Conservation (phyloP, 352 stramenopile species). For the Pythium phragmiticola region DNA sequence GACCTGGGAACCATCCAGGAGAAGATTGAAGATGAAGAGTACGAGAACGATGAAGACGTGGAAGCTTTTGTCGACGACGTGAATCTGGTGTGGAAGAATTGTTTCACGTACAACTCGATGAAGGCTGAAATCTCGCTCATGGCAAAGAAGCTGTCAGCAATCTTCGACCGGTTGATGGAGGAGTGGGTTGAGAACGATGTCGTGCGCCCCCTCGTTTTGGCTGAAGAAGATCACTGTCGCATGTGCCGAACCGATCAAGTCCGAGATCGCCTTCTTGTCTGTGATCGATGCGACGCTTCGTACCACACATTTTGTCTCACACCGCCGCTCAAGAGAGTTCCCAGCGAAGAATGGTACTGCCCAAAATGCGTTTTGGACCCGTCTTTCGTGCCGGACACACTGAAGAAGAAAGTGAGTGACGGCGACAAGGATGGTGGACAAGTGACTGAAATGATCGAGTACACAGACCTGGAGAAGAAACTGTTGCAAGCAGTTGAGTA, state of each 20-base stretch:
- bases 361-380: slow-evolving; percentile 55
- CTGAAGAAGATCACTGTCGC: slow-evolving; percentile 78
- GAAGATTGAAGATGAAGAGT: slow-evolving; percentile 85
- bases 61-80: slow-evolving; percentile 83
- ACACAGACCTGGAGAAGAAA: slow-evolving; percentile 48
- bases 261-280: slow-evolving; percentile 63
- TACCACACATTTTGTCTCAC: slow-evolving; percentile 83
- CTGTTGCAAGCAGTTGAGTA: slow-evolving; percentile 56
- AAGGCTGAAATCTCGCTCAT: slow-evolving; percentile 79
- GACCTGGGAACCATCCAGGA: slow-evolving; percentile 79
- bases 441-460: slow-evolving; percentile 50
- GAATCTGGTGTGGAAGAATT: slow-evolving; percentile 83
- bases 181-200: slow-evolving; percentile 71
- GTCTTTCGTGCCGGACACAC: slow-evolving; percentile 51
- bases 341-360: slow-evolving; percentile 77
- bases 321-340: slow-evolving; percentile 54
- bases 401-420: slow-evolving; percentile 36
- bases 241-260: slow-evolving; percentile 72
- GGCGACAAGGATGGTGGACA: slow-evolving; percentile 29
- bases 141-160: slow-evolving; percentile 68
- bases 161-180: slow-evolving; percentile 80
- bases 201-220: slow-evolving; percentile 51
- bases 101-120: slow-evolving; percentile 80
- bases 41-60: slow-evolving; percentile 78
- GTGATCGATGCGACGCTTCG: slow-evolving; percentile 79